A percentile compares a stretch with the other conserved stretches of the same genome.
Conservation (phyloP, 306 rosid genomes). For the Dalbergia cultrata region DNA sequence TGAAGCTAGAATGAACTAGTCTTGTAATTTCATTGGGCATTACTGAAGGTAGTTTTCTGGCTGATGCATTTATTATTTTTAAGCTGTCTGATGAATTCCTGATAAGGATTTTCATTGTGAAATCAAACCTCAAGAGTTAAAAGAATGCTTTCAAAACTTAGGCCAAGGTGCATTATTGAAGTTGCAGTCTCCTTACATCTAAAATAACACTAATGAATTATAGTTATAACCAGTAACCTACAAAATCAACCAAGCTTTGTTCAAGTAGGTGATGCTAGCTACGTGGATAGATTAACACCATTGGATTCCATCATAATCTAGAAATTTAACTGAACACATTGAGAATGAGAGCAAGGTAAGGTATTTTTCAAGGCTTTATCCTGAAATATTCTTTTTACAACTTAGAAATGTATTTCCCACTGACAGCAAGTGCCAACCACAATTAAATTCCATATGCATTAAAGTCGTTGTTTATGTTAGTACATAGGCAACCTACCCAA, state of each 20-base stretch:
- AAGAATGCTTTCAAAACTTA: constrained; percentile 24
- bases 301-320: background rate
- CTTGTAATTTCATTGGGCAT: background rate
- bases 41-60: background rate
- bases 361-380: background rate
- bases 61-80: background rate
- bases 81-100: background rate
- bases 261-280: background rate
- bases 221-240: constrained; percentile 6
- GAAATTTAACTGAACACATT: background rate
- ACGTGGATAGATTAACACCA: background rate
- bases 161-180: constrained; percentile 12
- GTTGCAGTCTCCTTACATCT: constrained; percentile 9
- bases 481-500: constrained; percentile 70
- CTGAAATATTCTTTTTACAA: background rate
- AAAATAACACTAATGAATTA: background rate
- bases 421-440: constrained; percentile 17
- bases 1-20: constrained; percentile 34
- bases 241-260: constrained; percentile 5
- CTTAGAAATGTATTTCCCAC: constrained; percentile 25
- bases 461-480: constrained; percentile 17
- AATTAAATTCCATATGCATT: constrained; percentile 12
- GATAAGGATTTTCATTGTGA: background rate
- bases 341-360: background rate
- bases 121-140: background rate